Base-by-base conservation (phyloP, 2,329 filamentous ascomycete genomes). In the Aspergillus uvarum region DNA sequence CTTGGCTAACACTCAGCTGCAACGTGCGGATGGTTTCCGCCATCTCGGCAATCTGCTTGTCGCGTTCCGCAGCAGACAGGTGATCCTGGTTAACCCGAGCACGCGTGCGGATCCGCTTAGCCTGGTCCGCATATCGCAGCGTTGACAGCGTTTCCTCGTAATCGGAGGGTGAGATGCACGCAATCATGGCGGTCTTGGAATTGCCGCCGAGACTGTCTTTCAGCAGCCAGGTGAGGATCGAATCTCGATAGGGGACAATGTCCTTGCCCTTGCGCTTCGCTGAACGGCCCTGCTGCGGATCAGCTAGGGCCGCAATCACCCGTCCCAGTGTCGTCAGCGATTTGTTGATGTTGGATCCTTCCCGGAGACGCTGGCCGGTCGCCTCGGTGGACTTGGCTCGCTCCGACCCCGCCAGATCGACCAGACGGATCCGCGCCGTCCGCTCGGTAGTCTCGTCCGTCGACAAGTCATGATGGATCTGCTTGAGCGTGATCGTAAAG, bases 341-440 rank as follows among this genome's bases (percentile, higher is more conserved):
- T 79, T 98, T 97, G 83, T 99, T 99, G 85, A 99, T 99, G 76
- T 98, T 97, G 70, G 91, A 94, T 54, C 95, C 95, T 78, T 99
- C 95, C 59, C 94, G 89, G 22, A 99, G 85, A 32, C 95, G 88
- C 68, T 89, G 88, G 12, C 95, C 95, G 0, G 93, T 98, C 1
- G 95, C 95, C 78, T 98, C 94, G 42, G 95, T 99, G 0, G 92
- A 88, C 75, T 96, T 97, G 63, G 95, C 95, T 57, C 95, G 87
- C 79, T 99, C 95, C 51, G 92, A 96, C 48, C 95, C 95, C 14
- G 95, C 95, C 54, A 99, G 83, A 77, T 99, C 95, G 35, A 99
- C 95, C 3, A 99, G 84, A 16, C 95, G 88, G 78, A 99, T 99
- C 56, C 95, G 89, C 44, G 93, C 95, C 68, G 91, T 91, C 65